Percentiles rank a stretch among this genome's conserved stretches.
Evolutionary conservation across 345 rosid genomes (phyloP).

Genomic region (rapeseed (Brassica napus)): DNA sequence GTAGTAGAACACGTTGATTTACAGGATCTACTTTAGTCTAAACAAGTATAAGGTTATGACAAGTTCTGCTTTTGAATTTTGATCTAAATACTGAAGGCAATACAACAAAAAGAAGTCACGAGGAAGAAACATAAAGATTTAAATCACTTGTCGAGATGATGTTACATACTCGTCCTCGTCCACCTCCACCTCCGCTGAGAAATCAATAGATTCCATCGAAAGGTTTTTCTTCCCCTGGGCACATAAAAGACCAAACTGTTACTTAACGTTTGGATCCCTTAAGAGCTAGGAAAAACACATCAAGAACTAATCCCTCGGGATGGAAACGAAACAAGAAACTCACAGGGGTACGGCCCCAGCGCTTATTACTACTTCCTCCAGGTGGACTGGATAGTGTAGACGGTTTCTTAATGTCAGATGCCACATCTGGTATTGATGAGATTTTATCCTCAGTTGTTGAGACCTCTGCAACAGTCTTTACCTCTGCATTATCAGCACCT

Average conservation of each 20-base stretch:
- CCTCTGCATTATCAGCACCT: conserved; percentile 11
- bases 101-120: neutral
- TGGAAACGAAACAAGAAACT: conserved; percentile 43
- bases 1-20: conserved; percentile 9
- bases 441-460: conserved; percentile 31
- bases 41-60: conserved; percentile 1
- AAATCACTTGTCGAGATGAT: conserved; percentile 26
- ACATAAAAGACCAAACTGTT: conserved; percentile 21
- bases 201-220: conserved; percentile 76
- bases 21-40: conserved; percentile 1
- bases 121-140: conserved; percentile 15
- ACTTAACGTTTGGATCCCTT: conserved; percentile 1
- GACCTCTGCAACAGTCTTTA: conserved; percentile 44
- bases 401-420: conserved; percentile 44
- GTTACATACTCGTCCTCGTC: conserved; percentile 70
- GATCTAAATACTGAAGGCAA: neutral
- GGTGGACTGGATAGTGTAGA: conserved; percentile 46
- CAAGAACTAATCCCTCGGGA: neutral
- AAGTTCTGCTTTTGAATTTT: neutral
- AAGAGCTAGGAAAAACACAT: neutral
- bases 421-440: conserved; percentile 33
- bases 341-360: conserved; percentile 77
- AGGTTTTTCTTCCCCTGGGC: conserved; percentile 78
- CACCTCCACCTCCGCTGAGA: conserved; percentile 46
- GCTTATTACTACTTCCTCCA: conserved; percentile 39